Percentiles rank a stretch among this genome's conserved stretches.
phyloP scores from a whole-genome alignment of 805 yeast genomes.

The Schizosaccharomyces osmophilus region DNA sequence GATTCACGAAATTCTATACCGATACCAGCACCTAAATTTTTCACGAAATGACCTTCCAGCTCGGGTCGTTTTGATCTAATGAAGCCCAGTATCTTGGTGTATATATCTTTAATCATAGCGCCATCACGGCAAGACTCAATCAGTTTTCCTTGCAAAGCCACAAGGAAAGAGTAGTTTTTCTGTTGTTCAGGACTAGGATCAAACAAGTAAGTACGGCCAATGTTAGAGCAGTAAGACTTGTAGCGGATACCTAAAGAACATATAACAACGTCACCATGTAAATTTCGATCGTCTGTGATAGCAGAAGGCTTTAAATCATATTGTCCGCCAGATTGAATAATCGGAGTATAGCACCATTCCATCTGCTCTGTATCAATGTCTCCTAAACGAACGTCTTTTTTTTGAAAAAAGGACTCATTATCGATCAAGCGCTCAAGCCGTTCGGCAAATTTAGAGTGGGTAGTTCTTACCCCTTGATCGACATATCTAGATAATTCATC shows the following conservation, averaged over 20 bases:
- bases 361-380: constrained; percentile 54
- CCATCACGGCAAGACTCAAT: constrained; percentile 42
- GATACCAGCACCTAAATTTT: constrained; percentile 65
- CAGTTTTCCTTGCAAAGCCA: constrained; percentile 46
- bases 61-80: constrained; percentile 42
- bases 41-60: constrained; percentile 37
- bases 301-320: constrained; percentile 72
- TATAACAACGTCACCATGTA: constrained; percentile 54
- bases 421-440: constrained; percentile 62
- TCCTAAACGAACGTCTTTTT: constrained; percentile 28
- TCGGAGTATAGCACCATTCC: constrained; percentile 89
- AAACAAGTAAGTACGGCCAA: constrained; percentile 69
- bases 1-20: constrained; percentile 81
- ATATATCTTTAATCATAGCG: constrained; percentile 37
- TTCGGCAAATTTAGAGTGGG: constrained; percentile 51
- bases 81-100: constrained; percentile 33
- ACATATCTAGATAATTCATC: constrained; percentile 71
- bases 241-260: constrained; percentile 71
- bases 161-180: constrained; percentile 49
- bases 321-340: constrained; percentile 66
- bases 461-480: constrained; percentile 59
- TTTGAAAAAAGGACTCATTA: constrained; percentile 40
- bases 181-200: constrained; percentile 69
- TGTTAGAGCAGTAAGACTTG: constrained; percentile 66
- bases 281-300: constrained; percentile 37